Evolutionary conservation across 495 filamentous ascomycete species (phyloP).

Genomic region (Annulohypoxylon nitens): DNA sequence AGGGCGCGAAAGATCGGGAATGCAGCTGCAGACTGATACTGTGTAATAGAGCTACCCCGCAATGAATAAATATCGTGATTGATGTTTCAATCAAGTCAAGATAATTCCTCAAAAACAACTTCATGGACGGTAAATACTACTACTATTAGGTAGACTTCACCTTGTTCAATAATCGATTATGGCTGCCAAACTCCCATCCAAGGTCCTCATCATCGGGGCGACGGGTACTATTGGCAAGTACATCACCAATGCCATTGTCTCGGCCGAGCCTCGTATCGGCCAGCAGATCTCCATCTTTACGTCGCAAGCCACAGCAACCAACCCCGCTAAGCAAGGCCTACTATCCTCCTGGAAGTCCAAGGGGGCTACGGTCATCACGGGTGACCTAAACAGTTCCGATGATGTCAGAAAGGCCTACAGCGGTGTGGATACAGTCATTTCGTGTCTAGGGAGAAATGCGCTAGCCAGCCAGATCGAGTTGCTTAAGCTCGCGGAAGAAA

Average conservation of each 20-base stretch:
- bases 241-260: slow-evolving; percentile 71
- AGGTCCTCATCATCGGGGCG: slow-evolving; percentile 76
- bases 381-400: slow-evolving; percentile 65
- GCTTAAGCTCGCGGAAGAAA: slow-evolving; percentile 68
- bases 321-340: slow-evolving; percentile 59
- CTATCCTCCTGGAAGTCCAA: slow-evolving; percentile 63
- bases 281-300: slow-evolving; percentile 73
- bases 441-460: slow-evolving; percentile 70
- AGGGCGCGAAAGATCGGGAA: background rate
- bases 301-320: slow-evolving; percentile 62
- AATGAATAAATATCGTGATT: slow-evolving; percentile 12
- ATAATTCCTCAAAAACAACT: background rate
- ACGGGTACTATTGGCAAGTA: slow-evolving; percentile 76
- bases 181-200: slow-evolving; percentile 55
- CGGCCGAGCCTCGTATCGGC: slow-evolving; percentile 64
- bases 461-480: slow-evolving; percentile 71
- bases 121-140: too few relatives aligned
- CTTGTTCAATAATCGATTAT: slow-evolving; percentile 32
- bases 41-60: slow-evolving; percentile 8
- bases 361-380: slow-evolving; percentile 70
- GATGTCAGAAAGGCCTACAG: slow-evolving; percentile 68
- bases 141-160: background rate
- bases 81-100: background rate
- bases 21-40: background rate
- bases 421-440: slow-evolving; percentile 75